Evolutionary conservation across 495 filamentous ascomycete genomes (phyloP), one percentile per base, ranked within the genome.

Genomic region (Annulohypoxylon nitens): DNA sequence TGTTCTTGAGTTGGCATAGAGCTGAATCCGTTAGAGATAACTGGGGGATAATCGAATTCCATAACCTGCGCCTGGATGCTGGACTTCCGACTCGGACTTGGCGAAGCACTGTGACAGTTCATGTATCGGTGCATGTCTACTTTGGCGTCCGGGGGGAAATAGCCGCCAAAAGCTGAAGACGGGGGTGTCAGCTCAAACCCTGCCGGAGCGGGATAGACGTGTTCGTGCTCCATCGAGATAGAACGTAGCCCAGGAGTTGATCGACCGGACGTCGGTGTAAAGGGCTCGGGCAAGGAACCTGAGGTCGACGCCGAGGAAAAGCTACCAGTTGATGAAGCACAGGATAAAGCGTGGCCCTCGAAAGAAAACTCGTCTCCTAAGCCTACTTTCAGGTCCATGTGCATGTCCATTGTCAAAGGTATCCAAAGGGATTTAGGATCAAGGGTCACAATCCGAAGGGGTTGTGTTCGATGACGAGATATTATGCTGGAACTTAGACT

Each of bases 261-360:
- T 64, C 69, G 74, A 26, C 79, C 79, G 53, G 82, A 84, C 4
- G 73, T 75, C 12, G 83, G 83, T 3, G 83, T 84, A 54, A 75
- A 82, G 4, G 81, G 78, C 26, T 78, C 80, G 36, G 76, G 81
- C 37, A 72, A 61, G 26, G 82, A 80, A 37, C 73, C 69, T 25
- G 73, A 47, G 12, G 79, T 78, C 33, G 81, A 77, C 6, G 73
- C 79, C 3, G 79, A 82, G 16, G 81, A 83, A 45, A 76, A 77
- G 57, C 74, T 75, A 50, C 75, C 73, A 7, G 62, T 68, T 37
- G 78, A 78, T 1, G 78, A 76, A 47, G 67, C 58, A 50, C 69
- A 79, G n/a, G 71, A 41, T 69, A 71, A 6, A 4, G 62, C 9
- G 5, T 80, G 76, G 39, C 50, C 54, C 51, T 75, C 66, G 30